Evolutionary conservation across 2,329 filamentous ascomycete genomes (phyloP), one percentile per base, ranked within the genome.

Genomic region (Trichoderma oligosporum): DNA sequence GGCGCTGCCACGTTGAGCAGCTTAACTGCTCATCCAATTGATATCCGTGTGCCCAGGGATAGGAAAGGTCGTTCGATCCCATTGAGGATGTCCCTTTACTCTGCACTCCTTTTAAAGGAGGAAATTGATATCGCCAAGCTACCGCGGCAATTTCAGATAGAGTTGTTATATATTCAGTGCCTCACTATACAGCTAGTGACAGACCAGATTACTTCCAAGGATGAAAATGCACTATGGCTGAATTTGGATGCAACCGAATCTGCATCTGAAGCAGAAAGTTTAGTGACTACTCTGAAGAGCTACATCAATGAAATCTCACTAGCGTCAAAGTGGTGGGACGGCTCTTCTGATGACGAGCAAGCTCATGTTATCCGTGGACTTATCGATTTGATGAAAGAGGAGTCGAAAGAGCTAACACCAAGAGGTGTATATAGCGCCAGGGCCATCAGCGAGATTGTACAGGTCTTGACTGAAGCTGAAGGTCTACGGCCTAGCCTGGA

Each of bases 11-110:
- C 87, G 62, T 73, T 96, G 0, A 68, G 74, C 9, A 62, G 65
- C 4, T 55, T 67, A 0, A 54, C 66, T 24, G 62, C n/a, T n/a
- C 61, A 7, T 49, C 33, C 57, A 36, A 16, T 46, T 2, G 57
- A 57, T 65, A 42, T 71, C 22, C 61, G 69, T 4, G 61, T 80
- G 14, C 67, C 74, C 29, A 78, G 86, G 41, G 91, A 96, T 67
- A 75, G 80, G 4, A 81, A 82, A 61, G 88, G 88, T 0, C 82
- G 85, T 29, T 90, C 90, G 2, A 77, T 88, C 54, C 84, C 90
- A 1, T 82, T 89, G 12, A 81, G 93, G 56, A 88, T 95, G 75
- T 84, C 87, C 1, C 77, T 87, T 47, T 96, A 91, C 68, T 81
- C 84, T 0, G 76, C 78, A 5, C 79, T 79, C 47, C 68, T 94